Evolutionary conservation across 768 basidiomycete genomes (phyloP).

Genomic region (Podaxis sp.): DNA sequence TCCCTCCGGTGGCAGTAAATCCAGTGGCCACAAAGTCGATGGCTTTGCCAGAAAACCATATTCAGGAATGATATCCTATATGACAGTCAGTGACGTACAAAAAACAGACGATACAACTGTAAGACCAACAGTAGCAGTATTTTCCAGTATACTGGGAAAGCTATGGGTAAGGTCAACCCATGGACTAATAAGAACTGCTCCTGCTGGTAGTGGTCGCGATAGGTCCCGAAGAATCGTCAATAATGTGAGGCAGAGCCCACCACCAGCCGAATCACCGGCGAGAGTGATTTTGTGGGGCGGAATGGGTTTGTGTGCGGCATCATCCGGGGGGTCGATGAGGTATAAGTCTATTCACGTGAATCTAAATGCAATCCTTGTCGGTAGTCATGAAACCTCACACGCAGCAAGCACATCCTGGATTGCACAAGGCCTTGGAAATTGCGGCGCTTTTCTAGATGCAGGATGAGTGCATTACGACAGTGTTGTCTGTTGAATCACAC

Average conservation of each 20-base stretch:
- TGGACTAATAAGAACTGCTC: conserved; percentile 74
- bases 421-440: conserved; percentile 80
- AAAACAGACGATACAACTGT: background rate
- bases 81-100: background rate
- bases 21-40: conserved; percentile 53
- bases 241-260: conserved; percentile 54
- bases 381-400: conserved; percentile 34
- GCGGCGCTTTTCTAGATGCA: conserved; percentile 63
- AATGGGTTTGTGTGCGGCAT: conserved; percentile 58
- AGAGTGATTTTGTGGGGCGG: conserved; percentile 66
- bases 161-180: conserved; percentile 87
- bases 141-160: conserved; percentile 71
- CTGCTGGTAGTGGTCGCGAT: conserved; percentile 66
- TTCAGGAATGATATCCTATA: conserved; percentile 63
- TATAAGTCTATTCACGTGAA: conserved; percentile 51
- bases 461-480: background rate
- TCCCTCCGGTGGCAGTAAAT: conserved; percentile 27
- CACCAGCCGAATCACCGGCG: conserved; percentile 80
- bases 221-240: conserved; percentile 67
- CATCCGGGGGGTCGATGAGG: conserved; percentile 64
- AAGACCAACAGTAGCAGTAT: conserved; percentile 51
- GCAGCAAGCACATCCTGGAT: conserved; percentile 75
- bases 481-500: conserved; percentile 11
- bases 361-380: background rate
- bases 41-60: conserved; percentile 62